Conservation (phyloP, 345 rosid genomes). For the Dipteronia dyeriana region DNA sequence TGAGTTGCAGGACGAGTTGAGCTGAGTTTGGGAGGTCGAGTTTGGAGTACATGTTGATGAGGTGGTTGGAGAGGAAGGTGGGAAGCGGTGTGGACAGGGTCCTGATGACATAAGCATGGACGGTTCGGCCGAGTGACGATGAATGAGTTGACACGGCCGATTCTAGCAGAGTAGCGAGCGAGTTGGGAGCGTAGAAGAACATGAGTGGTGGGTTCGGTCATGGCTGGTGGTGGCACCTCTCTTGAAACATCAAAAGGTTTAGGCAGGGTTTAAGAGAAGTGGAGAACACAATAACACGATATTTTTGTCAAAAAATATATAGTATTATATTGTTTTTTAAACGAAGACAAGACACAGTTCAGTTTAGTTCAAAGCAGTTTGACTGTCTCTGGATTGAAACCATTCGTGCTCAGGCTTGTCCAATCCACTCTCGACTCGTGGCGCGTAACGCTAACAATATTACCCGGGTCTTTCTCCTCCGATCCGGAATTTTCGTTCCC, state of each 20-base stretch:
- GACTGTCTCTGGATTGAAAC: background rate
- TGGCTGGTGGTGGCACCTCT: slow-evolving; percentile 20
- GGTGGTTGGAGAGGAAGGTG: slow-evolving; percentile 57
- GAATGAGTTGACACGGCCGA: slow-evolving; percentile 56
- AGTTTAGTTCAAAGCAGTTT: background rate
- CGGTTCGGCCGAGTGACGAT: slow-evolving; percentile 55
- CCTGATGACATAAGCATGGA: slow-evolving; percentile 60
- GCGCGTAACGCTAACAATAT: background rate
- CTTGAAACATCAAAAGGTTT: background rate
- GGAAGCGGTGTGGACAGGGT: slow-evolving; percentile 49
- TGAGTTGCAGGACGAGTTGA: slow-evolving; percentile 54
- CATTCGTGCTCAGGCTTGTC: background rate
- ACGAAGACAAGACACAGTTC: background rate
- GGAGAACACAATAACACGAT: background rate
- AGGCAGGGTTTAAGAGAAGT: background rate
- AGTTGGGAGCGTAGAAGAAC: slow-evolving; percentile 45
- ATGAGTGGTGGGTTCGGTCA: slow-evolving; percentile 34
- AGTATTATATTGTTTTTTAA: background rate
- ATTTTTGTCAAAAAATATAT: background rate
- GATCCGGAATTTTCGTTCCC: slow-evolving; percentile 28
- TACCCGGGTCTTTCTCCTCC: slow-evolving; percentile 12
- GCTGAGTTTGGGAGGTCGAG: slow-evolving; percentile 64
- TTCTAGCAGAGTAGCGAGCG: slow-evolving; percentile 48
- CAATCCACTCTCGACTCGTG: background rate
- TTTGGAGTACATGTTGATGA: slow-evolving; percentile 77